A percentile compares a stretch with the other conserved stretches of the same genome.
Evolutionary conservation across 164 flowering plant species (phyloP).

Genomic region (Echeveria elegans): DNA sequence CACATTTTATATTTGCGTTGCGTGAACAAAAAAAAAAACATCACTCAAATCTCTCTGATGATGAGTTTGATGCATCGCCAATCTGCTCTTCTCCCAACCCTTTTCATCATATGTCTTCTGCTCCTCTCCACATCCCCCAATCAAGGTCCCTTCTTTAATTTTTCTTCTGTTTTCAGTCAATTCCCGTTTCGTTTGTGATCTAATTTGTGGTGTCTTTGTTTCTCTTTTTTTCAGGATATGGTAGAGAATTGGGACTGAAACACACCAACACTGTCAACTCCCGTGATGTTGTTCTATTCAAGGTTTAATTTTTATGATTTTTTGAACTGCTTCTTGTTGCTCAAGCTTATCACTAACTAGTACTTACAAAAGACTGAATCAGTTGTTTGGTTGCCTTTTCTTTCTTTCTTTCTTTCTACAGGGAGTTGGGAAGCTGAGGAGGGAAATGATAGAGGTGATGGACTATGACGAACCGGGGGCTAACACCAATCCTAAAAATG

Average conservation of each 20-base stretch:
- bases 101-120: neutral
- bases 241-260: neutral
- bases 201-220: neutral
- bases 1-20: too few relatives aligned
- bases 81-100: neutral
- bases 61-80: too few relatives aligned
- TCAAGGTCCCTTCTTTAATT: neutral
- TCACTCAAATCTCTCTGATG: too few relatives aligned
- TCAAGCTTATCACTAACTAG: too few relatives aligned
- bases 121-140: neutral
- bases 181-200: neutral
- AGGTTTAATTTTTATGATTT: too few relatives aligned
- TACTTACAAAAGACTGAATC: too few relatives aligned
- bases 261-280: neutral
- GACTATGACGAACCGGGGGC: conserved; percentile 28
- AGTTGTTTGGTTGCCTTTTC: too few relatives aligned
- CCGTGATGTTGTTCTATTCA: too few relatives aligned
- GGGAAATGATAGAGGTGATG: conserved; percentile 19
- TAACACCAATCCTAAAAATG: conserved; percentile 26
- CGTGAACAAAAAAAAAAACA: too few relatives aligned
- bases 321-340: too few relatives aligned
- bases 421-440: conserved; percentile 16
- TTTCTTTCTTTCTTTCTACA: conserved; percentile 14
- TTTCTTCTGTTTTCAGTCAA: neutral
- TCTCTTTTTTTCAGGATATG: neutral